Conservation (phyloP, 2,329 filamentous ascomycete genomes). For the Colletotrichum sp. region DNA sequence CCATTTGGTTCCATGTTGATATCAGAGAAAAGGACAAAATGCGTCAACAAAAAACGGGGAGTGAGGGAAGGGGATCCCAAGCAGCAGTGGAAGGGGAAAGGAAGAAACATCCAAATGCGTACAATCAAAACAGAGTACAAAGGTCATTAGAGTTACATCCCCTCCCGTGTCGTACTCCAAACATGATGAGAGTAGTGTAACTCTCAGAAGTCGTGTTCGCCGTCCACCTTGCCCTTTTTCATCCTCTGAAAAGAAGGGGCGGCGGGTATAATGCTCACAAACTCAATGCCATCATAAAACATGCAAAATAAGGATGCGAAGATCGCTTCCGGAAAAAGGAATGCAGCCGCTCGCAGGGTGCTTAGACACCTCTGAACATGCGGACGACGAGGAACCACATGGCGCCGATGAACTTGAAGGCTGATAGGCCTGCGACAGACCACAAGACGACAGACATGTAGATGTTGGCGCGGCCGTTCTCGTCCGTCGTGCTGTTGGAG, state of each 20-base stretch:
- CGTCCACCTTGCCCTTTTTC: constrained; percentile 10
- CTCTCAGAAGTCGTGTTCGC: constrained; percentile 18
- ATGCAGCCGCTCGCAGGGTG: neutral
- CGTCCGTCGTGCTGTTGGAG: constrained; percentile 44
- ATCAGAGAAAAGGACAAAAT: constrained; percentile 1
- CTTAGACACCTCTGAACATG: constrained; percentile 76
- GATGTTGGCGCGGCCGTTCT: constrained; percentile 68
- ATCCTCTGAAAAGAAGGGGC: neutral
- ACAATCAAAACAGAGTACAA: neutral
- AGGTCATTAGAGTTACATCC: constrained; percentile 20
- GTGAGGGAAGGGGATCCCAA: neutral
- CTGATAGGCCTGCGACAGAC: constrained; percentile 83
- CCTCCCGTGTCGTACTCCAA: constrained; percentile 12
- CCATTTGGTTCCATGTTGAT: constrained; percentile 7
- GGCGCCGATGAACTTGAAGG: constrained; percentile 86
- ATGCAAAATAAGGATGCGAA: neutral
- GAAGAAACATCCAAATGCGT: constrained; percentile 4
- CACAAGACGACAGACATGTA: constrained; percentile 90
- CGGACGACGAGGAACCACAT: constrained; percentile 92
- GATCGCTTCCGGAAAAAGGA: neutral
- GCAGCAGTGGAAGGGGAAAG: neutral
- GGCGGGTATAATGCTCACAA: constrained; percentile 21
- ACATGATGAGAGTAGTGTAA: constrained; percentile 6
- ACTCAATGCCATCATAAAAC: constrained; percentile 7
- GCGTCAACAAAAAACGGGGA: neutral